Conservation (phyloP, 352 stramenopile species). For the Pythium brachiatum region DNA sequence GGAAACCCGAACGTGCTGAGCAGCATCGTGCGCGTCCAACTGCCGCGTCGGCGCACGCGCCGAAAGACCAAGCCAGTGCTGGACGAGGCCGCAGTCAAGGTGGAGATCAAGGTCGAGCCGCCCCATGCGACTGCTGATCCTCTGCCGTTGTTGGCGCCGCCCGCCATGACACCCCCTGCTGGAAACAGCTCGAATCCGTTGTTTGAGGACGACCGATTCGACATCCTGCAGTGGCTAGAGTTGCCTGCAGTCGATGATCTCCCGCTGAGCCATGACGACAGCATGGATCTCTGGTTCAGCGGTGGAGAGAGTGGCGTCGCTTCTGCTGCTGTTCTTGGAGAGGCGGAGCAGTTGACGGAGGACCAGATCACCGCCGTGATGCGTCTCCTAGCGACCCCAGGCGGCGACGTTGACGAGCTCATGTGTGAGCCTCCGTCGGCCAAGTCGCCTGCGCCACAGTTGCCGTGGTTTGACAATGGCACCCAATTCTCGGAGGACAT, state of each 20-base stretch:
- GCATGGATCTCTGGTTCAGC: conserved; percentile 14
- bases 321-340: not conserved
- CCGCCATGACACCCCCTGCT: conserved; percentile 7
- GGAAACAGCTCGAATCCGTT: conserved; percentile 28
- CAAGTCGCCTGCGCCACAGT: not conserved
- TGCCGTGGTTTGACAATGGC: not conserved
- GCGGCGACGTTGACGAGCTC: conserved; percentile 1
- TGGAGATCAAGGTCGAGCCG: conserved; percentile 9
- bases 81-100: not conserved
- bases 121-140: conserved; percentile 9
- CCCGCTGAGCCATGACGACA: conserved; percentile 7
- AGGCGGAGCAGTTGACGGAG: conserved; percentile 14
- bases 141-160: not conserved
- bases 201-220: conserved; percentile 27
- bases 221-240: conserved; percentile 29
- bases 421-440: not conserved
- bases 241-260: conserved; percentile 24
- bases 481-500: conserved; percentile 26
- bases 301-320: conserved; percentile 3
- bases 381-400: conserved; percentile 9
- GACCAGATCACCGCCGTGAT: conserved; percentile 23
- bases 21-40: conserved; percentile 20
- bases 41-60: conserved; percentile 19
- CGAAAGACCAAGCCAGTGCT: conserved; percentile 12
- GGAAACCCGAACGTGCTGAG: conserved; percentile 19